Evolutionary conservation across 139 green algal genomes (phyloP).

Genomic region (Micractinium sp.): DNA sequence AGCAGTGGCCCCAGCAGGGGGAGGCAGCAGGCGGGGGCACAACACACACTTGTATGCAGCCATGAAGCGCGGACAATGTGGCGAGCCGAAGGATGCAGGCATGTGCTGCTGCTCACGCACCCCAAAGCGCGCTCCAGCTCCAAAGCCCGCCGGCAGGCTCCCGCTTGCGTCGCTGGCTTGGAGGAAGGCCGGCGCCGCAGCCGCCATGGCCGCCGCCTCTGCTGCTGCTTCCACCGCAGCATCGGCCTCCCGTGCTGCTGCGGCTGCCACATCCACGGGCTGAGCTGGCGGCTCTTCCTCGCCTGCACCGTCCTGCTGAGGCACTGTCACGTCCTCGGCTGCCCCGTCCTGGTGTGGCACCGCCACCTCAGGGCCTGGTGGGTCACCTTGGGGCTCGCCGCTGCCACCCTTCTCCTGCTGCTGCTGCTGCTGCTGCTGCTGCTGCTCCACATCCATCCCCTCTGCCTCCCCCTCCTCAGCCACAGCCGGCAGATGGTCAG

Average conservation of each 20-base stretch:
- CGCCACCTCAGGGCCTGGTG: background rate
- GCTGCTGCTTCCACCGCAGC: background rate
- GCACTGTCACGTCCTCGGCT: background rate
- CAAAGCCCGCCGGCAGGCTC: background rate
- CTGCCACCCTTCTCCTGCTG: background rate
- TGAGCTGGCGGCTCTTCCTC: background rate
- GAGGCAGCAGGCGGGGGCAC: background rate
- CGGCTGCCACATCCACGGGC: background rate
- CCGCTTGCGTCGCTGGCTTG: background rate
- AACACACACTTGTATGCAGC: background rate
- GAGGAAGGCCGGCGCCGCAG: background rate
- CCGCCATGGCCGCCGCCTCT: background rate
- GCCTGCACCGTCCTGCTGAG: background rate
- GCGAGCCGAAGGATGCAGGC: too few relatives aligned
- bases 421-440: background rate
- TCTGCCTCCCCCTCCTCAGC: conserved; percentile 1
- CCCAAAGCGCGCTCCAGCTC: background rate
- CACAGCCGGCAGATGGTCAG: background rate
- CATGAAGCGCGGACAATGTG: background rate
- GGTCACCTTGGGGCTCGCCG: too few relatives aligned
- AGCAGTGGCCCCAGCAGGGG: background rate
- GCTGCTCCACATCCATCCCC: background rate
- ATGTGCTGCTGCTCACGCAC: background rate
- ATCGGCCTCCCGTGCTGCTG: background rate
- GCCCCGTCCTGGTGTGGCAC: background rate